Percentiles rank a stretch among this genome's conserved stretches.
phyloP scores from a whole-genome alignment of 2,329 filamentous ascomycete genomes.

The Paraphaeosphaeria sporulosa region DNA sequence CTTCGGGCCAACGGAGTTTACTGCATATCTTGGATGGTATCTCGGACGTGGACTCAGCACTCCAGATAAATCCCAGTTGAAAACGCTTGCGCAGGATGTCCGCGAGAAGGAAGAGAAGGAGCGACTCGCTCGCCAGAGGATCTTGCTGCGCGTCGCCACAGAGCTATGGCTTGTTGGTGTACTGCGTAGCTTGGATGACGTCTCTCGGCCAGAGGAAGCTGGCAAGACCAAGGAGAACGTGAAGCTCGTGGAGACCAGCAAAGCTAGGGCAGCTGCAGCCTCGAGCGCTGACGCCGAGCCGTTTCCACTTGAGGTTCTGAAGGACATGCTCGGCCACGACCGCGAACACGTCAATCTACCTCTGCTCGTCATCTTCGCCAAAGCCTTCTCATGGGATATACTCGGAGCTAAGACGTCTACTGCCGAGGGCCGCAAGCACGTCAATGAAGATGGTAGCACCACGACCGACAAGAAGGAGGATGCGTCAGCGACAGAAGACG shows the following conservation, averaged over 20 bases:
- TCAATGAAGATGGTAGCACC: constrained; percentile 80
- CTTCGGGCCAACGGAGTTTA: constrained; percentile 90
- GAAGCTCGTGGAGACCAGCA: constrained; percentile 65
- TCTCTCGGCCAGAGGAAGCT: constrained; percentile 70
- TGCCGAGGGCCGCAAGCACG: constrained; percentile 80
- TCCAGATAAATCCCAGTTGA: constrained; percentile 84
- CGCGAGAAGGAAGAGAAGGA: constrained; percentile 97
- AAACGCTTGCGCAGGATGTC: constrained; percentile 78
- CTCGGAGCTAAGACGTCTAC: constrained; percentile 77
- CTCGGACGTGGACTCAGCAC: constrained; percentile 90
- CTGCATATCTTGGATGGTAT: constrained; percentile 89
- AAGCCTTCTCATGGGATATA: constrained; percentile 95
- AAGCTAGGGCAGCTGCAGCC: constrained; percentile 68
- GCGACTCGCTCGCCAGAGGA: constrained; percentile 81
- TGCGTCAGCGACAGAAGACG: constrained; percentile 59
- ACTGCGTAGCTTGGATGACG: constrained; percentile 79
- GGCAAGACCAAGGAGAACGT: constrained; percentile 65
- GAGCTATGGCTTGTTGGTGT: constrained; percentile 95
- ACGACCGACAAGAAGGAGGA: constrained; percentile 63
- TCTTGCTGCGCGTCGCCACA: constrained; percentile 87
- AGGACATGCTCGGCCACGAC: constrained; percentile 93
- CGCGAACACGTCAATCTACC: constrained; percentile 91
- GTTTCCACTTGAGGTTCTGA: constrained; percentile 96
- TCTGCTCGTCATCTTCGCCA: constrained; percentile 92
- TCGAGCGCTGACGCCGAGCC: constrained; percentile 78